Evolutionary conservation across 345 rosid genomes (phyloP).

Genomic region (Moringa oleifera): DNA sequence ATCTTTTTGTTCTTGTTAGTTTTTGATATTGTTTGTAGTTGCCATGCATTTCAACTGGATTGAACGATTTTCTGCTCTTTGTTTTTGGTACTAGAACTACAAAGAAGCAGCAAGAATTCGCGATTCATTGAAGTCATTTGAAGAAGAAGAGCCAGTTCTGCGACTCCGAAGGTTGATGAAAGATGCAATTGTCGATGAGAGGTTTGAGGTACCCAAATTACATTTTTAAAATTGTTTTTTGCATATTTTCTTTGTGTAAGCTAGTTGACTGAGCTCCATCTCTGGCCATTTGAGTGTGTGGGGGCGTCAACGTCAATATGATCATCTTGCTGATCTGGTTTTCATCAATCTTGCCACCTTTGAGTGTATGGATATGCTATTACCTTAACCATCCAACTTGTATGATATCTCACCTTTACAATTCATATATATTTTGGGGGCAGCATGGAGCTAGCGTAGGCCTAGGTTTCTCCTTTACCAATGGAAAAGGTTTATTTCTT

Average conservation of each 20-base stretch:
- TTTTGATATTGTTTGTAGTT: too few relatives aligned
- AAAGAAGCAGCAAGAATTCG: constrained; percentile 69
- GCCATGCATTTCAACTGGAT: background rate
- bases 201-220: constrained; percentile 46
- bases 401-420: too few relatives aligned
- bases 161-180: constrained; percentile 45
- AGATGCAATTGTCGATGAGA: constrained; percentile 48
- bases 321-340: background rate
- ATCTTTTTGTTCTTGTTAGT: too few relatives aligned
- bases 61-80: background rate
- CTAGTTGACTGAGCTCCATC: background rate
- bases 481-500: too few relatives aligned
- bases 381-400: too few relatives aligned
- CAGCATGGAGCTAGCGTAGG: too few relatives aligned
- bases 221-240: background rate
- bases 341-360: too few relatives aligned
- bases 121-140: constrained; percentile 52
- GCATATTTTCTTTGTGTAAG: background rate
- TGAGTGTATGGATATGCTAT: too few relatives aligned
- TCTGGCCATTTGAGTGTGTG: background rate
- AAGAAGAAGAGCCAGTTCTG: constrained; percentile 65
- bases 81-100: constrained; percentile 39
- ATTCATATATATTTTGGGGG: too few relatives aligned
- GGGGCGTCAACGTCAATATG: background rate
- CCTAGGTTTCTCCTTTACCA: too few relatives aligned